phyloP scores from a whole-genome alignment of 148 eudicot genomes.

The Camellia granthamiana region DNA sequence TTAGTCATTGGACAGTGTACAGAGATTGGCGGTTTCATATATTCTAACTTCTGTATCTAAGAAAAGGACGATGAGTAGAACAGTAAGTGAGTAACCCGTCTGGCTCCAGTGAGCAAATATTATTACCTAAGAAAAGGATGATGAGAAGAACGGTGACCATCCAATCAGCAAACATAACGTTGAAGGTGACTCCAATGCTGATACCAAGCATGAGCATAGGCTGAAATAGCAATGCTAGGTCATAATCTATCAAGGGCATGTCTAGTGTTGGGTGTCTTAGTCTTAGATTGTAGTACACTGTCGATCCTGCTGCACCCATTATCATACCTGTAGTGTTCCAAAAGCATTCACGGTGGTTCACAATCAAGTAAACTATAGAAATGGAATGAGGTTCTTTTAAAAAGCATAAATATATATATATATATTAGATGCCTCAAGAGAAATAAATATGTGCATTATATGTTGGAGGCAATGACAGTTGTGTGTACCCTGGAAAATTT shows the following conservation, averaged over 20 bases:
- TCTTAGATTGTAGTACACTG: constrained; percentile 56
- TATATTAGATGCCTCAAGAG: neutral
- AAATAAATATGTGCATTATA: neutral
- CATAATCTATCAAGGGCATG: constrained; percentile 68
- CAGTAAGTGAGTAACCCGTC: constrained; percentile 10
- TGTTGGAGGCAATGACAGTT: neutral
- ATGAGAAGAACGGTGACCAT: constrained; percentile 71
- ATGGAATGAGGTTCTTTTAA: no score
- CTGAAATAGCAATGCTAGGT: constrained; percentile 60
- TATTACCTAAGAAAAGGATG: constrained; percentile 51
- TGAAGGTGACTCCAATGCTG: constrained; percentile 65
- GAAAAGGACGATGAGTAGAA: constrained; percentile 46
- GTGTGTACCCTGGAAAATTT: no score
- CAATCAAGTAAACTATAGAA: no score
- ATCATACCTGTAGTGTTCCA: constrained; percentile 53
- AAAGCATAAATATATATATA: no score
- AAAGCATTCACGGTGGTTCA: neutral
- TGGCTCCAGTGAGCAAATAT: neutral
- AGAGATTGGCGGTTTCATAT: neutral
- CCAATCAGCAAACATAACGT: constrained; percentile 71
- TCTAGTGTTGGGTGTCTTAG: constrained; percentile 59
- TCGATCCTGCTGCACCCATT: constrained; percentile 68
- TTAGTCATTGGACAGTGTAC: neutral
- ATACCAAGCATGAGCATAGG: constrained; percentile 82
- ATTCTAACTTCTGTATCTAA: constrained; percentile 19